Evolutionary conservation across 2,329 filamentous ascomycete species (phyloP).

Genomic region (Calonectria henricotiae): DNA sequence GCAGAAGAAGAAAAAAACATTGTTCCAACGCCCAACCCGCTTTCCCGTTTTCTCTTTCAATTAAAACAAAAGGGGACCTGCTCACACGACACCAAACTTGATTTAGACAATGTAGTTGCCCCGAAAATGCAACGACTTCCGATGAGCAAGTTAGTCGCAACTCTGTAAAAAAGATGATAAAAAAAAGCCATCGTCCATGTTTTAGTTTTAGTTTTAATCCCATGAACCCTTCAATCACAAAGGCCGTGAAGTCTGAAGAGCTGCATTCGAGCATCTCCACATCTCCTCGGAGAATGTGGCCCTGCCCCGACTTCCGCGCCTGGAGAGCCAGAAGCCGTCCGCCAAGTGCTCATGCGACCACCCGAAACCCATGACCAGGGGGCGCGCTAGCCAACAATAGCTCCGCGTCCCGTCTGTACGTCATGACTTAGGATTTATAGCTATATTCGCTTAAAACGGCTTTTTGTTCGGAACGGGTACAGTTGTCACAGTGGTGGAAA

Average conservation of each 20-base stretch:
- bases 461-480: slow-evolving; percentile 2
- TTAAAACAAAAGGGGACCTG: not conserved
- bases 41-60: not conserved
- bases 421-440: slow-evolving; percentile 34
- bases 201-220: not conserved
- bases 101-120: not conserved
- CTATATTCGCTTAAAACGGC: slow-evolving; percentile 9
- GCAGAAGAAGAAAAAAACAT: not conserved
- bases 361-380: slow-evolving; percentile 35
- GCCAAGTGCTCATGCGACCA: slow-evolving; percentile 31
- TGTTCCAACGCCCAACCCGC: too few species aligned
- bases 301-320: slow-evolving; percentile 33
- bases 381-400: not conserved
- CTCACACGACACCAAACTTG: not conserved
- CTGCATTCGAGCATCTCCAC: not conserved
- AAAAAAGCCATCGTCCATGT: not conserved
- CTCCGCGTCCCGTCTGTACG: slow-evolving; percentile 29
- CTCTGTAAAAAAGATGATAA: not conserved
- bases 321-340: not conserved
- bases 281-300: not conserved
- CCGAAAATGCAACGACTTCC: not conserved
- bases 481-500: not conserved
- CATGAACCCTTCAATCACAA: slow-evolving; percentile 1
- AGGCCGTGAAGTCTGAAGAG: not conserved
- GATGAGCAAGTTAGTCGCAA: not conserved